Conservation (phyloP, 2,329 filamentous ascomycete species). For the Dactylellina drechsleri region DNA sequence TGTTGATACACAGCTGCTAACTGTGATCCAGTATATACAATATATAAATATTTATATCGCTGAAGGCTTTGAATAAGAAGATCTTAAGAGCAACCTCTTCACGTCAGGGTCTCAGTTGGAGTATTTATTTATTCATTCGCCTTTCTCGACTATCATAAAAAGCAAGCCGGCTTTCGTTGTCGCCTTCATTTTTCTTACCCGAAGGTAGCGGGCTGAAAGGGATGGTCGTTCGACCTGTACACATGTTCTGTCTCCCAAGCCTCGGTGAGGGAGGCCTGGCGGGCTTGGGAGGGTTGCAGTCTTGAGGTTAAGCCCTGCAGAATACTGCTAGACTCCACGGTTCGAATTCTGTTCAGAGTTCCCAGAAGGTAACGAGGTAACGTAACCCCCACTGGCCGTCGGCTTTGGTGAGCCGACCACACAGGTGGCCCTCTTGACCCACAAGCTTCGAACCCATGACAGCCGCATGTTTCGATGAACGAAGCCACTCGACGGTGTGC, state of each 20-base stretch:
- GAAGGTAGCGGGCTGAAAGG: slow-evolving; percentile 27
- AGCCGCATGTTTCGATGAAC: slow-evolving; percentile 52
- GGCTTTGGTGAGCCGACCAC: slow-evolving; percentile 35
- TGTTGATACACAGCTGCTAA: slow-evolving; percentile 5
- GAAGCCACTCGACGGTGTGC: slow-evolving; percentile 32
- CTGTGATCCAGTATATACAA: slow-evolving; percentile 10
- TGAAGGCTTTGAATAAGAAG: no score
- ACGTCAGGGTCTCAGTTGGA: slow-evolving; percentile 19
- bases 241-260: slow-evolving; percentile 51
- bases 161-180: slow-evolving; percentile 16
- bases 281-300: slow-evolving; percentile 23
- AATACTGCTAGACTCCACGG: slow-evolving; percentile 49
- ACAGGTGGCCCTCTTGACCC: slow-evolving; percentile 37
- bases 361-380: slow-evolving; percentile 6
- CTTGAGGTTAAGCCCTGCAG: slow-evolving; percentile 42
- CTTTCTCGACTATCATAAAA: slow-evolving; percentile 12
- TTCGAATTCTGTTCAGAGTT: slow-evolving; percentile 24
- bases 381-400: slow-evolving; percentile 48
- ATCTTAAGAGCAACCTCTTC: slow-evolving; percentile 11
- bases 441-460: slow-evolving; percentile 47
- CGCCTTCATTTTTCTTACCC: not conserved
- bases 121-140: slow-evolving; percentile 43
- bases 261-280: slow-evolving; percentile 38
- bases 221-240: slow-evolving; percentile 53
- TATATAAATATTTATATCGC: slow-evolving; percentile 5